A percentile compares a stretch with the other conserved stretches of the same genome.
Evolutionary conservation across 495 filamentous ascomycete species (phyloP).

Genomic region (Aspergillus egyptiacus): DNA sequence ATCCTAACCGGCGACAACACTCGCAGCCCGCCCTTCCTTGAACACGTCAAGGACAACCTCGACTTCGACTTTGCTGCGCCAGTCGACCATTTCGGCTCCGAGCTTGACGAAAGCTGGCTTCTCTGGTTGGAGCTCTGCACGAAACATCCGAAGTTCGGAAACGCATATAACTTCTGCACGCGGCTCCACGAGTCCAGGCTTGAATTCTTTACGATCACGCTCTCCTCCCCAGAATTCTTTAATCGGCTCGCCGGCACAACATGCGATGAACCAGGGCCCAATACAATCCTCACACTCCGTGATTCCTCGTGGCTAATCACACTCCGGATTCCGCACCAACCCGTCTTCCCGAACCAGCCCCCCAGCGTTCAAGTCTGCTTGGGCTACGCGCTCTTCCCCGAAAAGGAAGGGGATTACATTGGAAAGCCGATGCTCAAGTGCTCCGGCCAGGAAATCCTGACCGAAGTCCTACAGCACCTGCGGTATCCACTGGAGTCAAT

Average conservation of each 20-base stretch:
- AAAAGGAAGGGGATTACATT: constrained; percentile 28
- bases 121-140: constrained; percentile 27
- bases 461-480: constrained; percentile 34
- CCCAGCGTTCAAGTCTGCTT: constrained; percentile 27
- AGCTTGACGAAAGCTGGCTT: constrained; percentile 32
- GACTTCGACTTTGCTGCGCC: constrained; percentile 13
- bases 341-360: constrained; percentile 33
- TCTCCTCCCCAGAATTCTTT: constrained; percentile 29
- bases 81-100: constrained; percentile 12
- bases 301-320: constrained; percentile 34
- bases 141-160: constrained; percentile 29
- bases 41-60: constrained; percentile 19
- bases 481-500: constrained; percentile 18
- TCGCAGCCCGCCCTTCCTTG: constrained; percentile 13
- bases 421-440: constrained; percentile 38
- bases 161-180: constrained; percentile 38
- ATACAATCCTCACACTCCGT: constrained; percentile 29
- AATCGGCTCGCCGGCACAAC: constrained; percentile 20
- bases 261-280: constrained; percentile 25
- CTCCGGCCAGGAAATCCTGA: constrained; percentile 35
- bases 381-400: constrained; percentile 37
- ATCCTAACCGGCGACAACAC: constrained; percentile 23
- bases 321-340: constrained; percentile 35
- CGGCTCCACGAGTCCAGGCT: constrained; percentile 29
- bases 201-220: constrained; percentile 38